Evolutionary conservation across 805 yeast genomes (phyloP).

Genomic region (Lipomyces anomalus): DNA sequence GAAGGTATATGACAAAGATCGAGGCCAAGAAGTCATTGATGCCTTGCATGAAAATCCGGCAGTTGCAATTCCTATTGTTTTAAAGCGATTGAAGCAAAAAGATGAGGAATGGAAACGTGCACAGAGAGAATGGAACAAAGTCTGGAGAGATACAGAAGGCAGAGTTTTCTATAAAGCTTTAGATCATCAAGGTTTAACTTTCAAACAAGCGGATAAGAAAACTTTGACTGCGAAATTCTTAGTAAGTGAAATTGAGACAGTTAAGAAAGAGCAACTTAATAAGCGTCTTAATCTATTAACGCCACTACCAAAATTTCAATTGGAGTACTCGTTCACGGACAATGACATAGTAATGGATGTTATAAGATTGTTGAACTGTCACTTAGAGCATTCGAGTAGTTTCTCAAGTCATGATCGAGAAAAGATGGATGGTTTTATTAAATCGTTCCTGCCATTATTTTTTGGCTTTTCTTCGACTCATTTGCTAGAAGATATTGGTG

Average conservation of each 20-base stretch:
- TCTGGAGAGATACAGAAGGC: slow-evolving; percentile 97
- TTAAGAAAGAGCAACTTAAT: slow-evolving; percentile 84
- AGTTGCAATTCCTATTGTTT: slow-evolving; percentile 87
- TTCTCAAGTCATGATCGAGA: slow-evolving; percentile 80
- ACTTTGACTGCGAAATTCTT: slow-evolving; percentile 82
- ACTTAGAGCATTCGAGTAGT: slow-evolving; percentile 60
- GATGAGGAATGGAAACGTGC: slow-evolving; percentile 99
- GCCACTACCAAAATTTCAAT: slow-evolving; percentile 75
- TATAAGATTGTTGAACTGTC: slow-evolving; percentile 57
- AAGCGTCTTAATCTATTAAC: slow-evolving; percentile 80
- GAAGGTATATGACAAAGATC: slow-evolving; percentile 87
- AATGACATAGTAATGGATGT: slow-evolving; percentile 68
- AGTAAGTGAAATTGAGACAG: slow-evolving; percentile 85
- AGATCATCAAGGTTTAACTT: slow-evolving; percentile 92
- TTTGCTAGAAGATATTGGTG: slow-evolving; percentile 39
- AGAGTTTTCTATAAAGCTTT: slow-evolving; percentile 88
- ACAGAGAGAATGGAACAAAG: slow-evolving; percentile 97
- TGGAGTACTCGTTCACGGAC: slow-evolving; percentile 61
- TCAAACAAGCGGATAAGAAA: slow-evolving; percentile 95
- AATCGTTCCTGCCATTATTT: slow-evolving; percentile 63
- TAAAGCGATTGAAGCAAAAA: slow-evolving; percentile 89
- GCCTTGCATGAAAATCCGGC: slow-evolving; percentile 95
- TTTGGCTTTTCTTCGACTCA: slow-evolving; percentile 44
- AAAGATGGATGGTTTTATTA: slow-evolving; percentile 63
- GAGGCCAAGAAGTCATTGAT: slow-evolving; percentile 93